phyloP scores from a whole-genome alignment of 2,329 filamentous ascomycete species.

The Beauveria medogensis region DNA sequence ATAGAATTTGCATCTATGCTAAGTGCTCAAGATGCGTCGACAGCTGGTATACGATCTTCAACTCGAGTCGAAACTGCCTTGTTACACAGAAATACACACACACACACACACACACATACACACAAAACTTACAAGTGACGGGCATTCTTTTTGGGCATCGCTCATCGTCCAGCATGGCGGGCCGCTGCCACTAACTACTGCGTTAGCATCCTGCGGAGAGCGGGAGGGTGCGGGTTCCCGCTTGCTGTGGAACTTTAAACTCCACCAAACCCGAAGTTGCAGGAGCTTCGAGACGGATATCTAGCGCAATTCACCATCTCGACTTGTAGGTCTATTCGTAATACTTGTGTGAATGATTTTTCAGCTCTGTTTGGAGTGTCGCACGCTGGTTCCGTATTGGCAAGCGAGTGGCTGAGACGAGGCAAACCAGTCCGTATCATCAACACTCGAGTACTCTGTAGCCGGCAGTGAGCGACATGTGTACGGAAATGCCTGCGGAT shows the following conservation, averaged over 20 bases:
- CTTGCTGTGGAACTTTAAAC: constrained; percentile 7
- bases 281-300: neutral
- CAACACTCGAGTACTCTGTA: neutral
- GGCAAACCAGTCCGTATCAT: neutral
- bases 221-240: constrained; percentile 11
- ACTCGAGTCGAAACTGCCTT: neutral
- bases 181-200: constrained; percentile 4
- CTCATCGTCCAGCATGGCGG: neutral
- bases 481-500: neutral
- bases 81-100: neutral
- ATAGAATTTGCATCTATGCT: neutral
- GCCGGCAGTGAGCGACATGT: neutral
- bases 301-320: neutral
- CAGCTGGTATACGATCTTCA: neutral
- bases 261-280: constrained; percentile 5
- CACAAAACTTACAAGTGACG: neutral
- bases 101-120: neutral
- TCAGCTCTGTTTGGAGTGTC: neutral
- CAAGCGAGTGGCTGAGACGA: neutral
- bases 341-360: neutral
- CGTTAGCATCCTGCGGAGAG: constrained; percentile 5
- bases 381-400: neutral
- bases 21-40: neutral
- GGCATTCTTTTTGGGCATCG: neutral
- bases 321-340: neutral